Evolutionary conservation across 306 rosid species (phyloP).

Genomic region (Lathyrus oleraceus): DNA sequence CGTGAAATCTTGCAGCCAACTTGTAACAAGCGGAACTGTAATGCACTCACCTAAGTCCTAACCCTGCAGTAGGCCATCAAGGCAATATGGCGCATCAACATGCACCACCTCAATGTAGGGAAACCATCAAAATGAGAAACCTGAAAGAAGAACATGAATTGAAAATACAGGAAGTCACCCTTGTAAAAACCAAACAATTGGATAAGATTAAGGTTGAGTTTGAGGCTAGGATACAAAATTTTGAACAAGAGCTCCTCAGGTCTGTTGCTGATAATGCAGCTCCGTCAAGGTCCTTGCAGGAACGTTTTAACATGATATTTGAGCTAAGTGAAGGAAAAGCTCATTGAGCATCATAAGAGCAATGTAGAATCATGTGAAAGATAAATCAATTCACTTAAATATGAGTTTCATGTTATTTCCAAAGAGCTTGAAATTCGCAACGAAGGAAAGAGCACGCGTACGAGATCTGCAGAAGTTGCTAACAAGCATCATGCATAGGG

Average conservation of each 20-base stretch:
- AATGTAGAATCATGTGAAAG: conserved; percentile 84
- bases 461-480: conserved; percentile 94
- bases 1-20: no score
- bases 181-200: no score
- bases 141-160: no score
- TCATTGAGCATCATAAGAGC: conserved; percentile 79
- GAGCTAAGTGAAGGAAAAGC: conserved; percentile 80
- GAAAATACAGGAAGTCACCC: no score
- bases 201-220: no score
- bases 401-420: conserved; percentile 78
- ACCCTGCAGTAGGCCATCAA: no score
- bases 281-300: conserved; percentile 83
- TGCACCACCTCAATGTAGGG: no score
- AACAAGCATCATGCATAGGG: conserved; percentile 94
- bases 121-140: no score
- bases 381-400: conserved; percentile 90
- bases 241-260: conserved; percentile 87
- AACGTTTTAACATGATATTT: conserved; percentile 89
- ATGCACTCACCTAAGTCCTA: no score
- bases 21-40: no score
- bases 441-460: conserved; percentile 97
- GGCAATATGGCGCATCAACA: no score
- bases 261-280: conserved; percentile 89
- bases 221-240: conserved; percentile 66
- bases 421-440: conserved; percentile 98